Evolutionary conservation across 768 basidiomycete genomes (phyloP), one percentile per base, ranked within the genome.

Genomic region (Termitomyces sp.): DNA sequence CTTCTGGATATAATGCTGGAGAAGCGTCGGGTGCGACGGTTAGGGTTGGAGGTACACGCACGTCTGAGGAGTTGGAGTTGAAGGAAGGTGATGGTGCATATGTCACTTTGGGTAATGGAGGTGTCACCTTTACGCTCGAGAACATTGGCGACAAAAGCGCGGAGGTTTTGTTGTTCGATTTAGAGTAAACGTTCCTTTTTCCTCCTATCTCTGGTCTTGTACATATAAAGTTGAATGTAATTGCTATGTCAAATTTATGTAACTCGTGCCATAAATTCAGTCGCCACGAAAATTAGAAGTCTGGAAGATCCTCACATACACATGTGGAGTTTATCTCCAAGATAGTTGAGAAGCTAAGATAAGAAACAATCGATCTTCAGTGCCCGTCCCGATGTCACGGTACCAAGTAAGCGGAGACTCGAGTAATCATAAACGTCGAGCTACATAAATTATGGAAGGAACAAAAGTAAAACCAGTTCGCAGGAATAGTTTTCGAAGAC

Each of bases 31-130:
- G 91, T 0, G 86, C 83, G 0, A 73, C 71, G 20, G 70, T 96
- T 50, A 81, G 74, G 61, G 68, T 95, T 13, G 65, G 71, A 1
- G 75, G 72, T 18, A 70, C 69, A 0, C 74, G 69, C 23, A 41
- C 46, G 26, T 54, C 55, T 2, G 75, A 74, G 12, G 72, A 81
- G 58, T 59, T 85, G 4, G 84, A 80, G 41, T 71, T 96, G 55
- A 81, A 82, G 35, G 95, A 98, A 66, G 95, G 95, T 0, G 95
- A 98, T 67, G 94, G 93, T 0, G 86, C 87, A 13, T 98, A 94
- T 71, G 70, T 96, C 48, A 65, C 73, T 49, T 78, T 82, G 1
- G 81, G 75, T 1, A 71, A 75, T 0, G 78, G 74, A 0, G 77
- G 82, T 23, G 75, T 70, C 56, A 50, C 78, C 9, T 59, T 71